These are phyloP conservation scores for Kurtzmaniella natalensis DNA, from an alignment of 1,139 yeast species.

Conservation along the genomic window DNA sequence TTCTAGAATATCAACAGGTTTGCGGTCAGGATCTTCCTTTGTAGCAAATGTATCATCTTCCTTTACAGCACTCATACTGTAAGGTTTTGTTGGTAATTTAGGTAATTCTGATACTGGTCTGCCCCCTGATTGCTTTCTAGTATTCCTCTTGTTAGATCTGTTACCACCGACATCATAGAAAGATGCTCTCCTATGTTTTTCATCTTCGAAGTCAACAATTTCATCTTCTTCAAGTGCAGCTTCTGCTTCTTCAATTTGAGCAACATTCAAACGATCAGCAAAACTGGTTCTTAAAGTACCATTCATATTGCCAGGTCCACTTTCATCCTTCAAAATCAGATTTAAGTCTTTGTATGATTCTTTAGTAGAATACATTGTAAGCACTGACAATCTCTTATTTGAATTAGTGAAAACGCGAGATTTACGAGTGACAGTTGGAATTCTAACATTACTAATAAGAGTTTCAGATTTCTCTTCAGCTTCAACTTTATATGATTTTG, in stretches of 20 bases:
- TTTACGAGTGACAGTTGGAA: conserved; percentile 68
- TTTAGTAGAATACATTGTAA: conserved; percentile 66
- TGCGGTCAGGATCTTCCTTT: conserved; percentile 22
- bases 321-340: conserved; percentile 36
- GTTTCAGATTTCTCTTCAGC: conserved; percentile 22
- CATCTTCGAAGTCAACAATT: conserved; percentile 40
- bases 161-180: conserved; percentile 18
- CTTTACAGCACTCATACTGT: conserved; percentile 9
- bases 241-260: conserved; percentile 23
- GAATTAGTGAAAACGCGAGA: conserved; percentile 59
- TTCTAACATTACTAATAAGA: conserved; percentile 54
- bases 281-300: conserved; percentile 40
- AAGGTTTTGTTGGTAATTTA: conserved; percentile 20
- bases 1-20: conserved; percentile 11
- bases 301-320: conserved; percentile 21
- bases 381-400: conserved; percentile 63
- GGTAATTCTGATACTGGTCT: conserved; percentile 35
- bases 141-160: conserved; percentile 18
- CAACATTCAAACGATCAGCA: conserved; percentile 41
- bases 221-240: conserved; percentile 35
- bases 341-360: conserved; percentile 61
- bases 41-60: conserved; percentile 37
- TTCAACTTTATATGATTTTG: conserved; percentile 8
- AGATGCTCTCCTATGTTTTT: conserved; percentile 36
- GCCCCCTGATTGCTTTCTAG: conserved; percentile 15